Base-by-base conservation (phyloP, 169 alveolate genomes). In the Plasmodium inui region DNA sequence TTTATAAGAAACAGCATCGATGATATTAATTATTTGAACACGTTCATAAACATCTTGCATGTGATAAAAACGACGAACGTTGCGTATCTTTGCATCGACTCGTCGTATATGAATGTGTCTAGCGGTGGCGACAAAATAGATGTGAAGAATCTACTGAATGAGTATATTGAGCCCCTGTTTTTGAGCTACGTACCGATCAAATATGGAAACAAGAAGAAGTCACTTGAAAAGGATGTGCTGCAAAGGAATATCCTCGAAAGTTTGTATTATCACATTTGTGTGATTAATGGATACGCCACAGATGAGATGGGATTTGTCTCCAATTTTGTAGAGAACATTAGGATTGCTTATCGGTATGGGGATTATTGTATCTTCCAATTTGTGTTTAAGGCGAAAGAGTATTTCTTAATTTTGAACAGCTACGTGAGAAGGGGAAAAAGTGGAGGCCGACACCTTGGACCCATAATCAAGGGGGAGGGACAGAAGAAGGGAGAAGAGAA, bases 111-210 rank as follows among this genome's bases (percentile, higher is more conserved):
- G 39, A 89, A 79, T 70, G 73, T 61, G 46, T 39, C 46, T 26
- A 89, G 37, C 30, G 90, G 41, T 55, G 41, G 19, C n/a, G 50
- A 41, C 17, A 89, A 79, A 39, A 19, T 39, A 14, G 34, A 67
- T 89, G 67, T 89, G 39, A 61, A 89, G 46, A 80, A 34, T 72
- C 44, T 84, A 32, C 67, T 96, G 92, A 93, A 96, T 39, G 89
- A 84, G 83, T 95, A 96, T 94, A 67, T 96, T 22, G 93, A 93
- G 57, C 96, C 94, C 57, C 32, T 95, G 37, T 85, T 93, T 84
- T 85, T 96, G 74, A 96, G 97, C 26, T 96, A 90, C 81, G 96
- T 95, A 46, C 96, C 94, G 73, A 96, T 96, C 37, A 78, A 79
- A 53, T 92, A 84, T 41, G 92, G 83, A 70, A 53, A 92, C 44